A percentile compares a stretch with the other conserved stretches of the same genome.
These are phyloP conservation scores for Rhodotorula sp. DNA, from an alignment of 1,284 basidiomycete genomes.

Conservation along the genomic window DNA sequence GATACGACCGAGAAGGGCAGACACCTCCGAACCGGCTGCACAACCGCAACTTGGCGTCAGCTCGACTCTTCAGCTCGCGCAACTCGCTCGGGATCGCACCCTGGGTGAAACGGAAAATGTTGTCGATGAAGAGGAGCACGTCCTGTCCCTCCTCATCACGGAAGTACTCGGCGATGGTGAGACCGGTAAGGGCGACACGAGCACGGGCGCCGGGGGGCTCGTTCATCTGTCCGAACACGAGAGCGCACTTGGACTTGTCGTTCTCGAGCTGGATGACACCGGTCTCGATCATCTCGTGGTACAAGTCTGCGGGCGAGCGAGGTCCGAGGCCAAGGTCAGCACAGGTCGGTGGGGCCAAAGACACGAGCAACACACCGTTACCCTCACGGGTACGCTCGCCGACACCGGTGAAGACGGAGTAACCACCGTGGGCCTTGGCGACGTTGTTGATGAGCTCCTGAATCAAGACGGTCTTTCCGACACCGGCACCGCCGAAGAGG, in stretches of 20 bases:
- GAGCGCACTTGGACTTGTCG: conserved; percentile 85
- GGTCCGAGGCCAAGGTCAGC: not conserved
- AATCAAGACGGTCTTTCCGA: conserved; percentile 99
- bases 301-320: conserved; percentile 60
- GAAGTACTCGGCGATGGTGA: conserved; percentile 99
- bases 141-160: conserved; percentile 99
- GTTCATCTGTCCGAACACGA: conserved; percentile 99
- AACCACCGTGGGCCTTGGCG: conserved; percentile 99
- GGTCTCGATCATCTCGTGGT: conserved; percentile 99
- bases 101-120: conserved; percentile 79
- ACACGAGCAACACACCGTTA: conserved; percentile 59
- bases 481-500: conserved; percentile 99
- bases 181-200: conserved; percentile 97
- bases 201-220: conserved; percentile 99
- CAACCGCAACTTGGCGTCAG: conserved; percentile 62
- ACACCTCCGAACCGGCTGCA: conserved; percentile 99
- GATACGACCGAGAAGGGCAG: conserved; percentile 98
- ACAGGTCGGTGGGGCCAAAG: too few relatives aligned
- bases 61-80: too few relatives aligned
- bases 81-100: conserved; percentile 3
- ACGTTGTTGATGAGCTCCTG: conserved; percentile 97
- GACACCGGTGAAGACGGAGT: conserved; percentile 99
- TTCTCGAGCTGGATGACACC: conserved; percentile 85
- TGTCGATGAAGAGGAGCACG: conserved; percentile 99
- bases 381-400: conserved; percentile 99